Conservation (phyloP, 140 eudicot genomes). For the Erigeron philadelphicus region DNA sequence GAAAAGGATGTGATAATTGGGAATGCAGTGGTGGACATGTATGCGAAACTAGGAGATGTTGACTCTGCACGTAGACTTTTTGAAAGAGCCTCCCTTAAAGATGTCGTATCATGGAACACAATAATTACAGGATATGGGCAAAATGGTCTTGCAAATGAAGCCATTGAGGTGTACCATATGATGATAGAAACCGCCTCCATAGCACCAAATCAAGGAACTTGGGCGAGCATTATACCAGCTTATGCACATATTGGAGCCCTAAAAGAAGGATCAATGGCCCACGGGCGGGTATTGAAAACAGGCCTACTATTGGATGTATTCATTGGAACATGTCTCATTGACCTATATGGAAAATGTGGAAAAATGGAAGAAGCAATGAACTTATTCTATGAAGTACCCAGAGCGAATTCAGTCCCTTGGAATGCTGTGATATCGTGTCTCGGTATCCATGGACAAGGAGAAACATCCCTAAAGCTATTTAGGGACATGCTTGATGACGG, state of each 20-base stretch:
- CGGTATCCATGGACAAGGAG: constrained; percentile 80
- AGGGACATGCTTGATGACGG: constrained; percentile 52
- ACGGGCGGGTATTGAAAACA: constrained; percentile 49
- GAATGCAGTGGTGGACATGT: constrained; percentile 85
- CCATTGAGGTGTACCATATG: constrained; percentile 48
- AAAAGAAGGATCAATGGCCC: constrained; percentile 58
- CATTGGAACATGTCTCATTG: constrained; percentile 70
- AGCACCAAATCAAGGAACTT: constrained; percentile 69
- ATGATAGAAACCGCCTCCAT: constrained; percentile 41
- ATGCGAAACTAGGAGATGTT: constrained; percentile 66
- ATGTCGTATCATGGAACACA: constrained; percentile 81
- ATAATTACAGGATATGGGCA: constrained; percentile 82
- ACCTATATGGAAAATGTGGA: constrained; percentile 90
- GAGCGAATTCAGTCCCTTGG: constrained; percentile 68
- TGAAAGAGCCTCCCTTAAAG: constrained; percentile 40
- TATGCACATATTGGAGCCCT: constrained; percentile 93
- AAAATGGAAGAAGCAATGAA: constrained; percentile 59
- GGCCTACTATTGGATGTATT: constrained; percentile 51
- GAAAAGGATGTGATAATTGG: constrained; percentile 44
- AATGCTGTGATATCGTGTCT: constrained; percentile 73
- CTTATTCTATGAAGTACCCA: constrained; percentile 54
- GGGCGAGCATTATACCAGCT: constrained; percentile 81
- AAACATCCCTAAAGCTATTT: constrained; percentile 49
- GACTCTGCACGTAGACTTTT: constrained; percentile 52
- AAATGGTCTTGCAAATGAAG: constrained; percentile 89